These are phyloP conservation scores for Elymus sibiricus DNA, from an alignment of 176 grass and related monocot genomes.

Conservation along the genomic window DNA sequence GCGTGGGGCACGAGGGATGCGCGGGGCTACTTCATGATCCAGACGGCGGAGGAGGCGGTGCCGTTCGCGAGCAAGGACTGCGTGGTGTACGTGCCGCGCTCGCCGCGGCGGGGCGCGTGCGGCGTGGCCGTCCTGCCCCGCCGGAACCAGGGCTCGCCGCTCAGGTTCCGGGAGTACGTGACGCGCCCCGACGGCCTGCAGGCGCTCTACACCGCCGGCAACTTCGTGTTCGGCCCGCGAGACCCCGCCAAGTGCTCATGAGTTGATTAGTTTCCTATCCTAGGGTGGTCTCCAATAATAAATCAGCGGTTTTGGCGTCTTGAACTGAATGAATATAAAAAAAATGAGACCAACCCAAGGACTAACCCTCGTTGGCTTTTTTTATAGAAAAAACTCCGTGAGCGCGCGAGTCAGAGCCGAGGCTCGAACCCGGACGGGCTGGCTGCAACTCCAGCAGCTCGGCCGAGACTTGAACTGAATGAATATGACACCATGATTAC, in stretches of 20 bases:
- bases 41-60: conserved; percentile 36
- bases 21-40: conserved; percentile 50
- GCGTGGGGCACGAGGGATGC: conserved; percentile 22
- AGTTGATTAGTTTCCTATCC: not conserved
- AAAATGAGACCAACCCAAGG: too few species aligned
- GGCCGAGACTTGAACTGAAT: too few species aligned
- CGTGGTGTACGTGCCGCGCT: conserved; percentile 37
- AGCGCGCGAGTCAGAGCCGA: too few species aligned
- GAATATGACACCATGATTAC: not conserved
- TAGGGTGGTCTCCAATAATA: not conserved
- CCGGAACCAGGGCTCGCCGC: conserved; percentile 13
- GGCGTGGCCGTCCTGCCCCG: conserved; percentile 1
- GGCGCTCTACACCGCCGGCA: conserved; percentile 34
- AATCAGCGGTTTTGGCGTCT: not conserved
- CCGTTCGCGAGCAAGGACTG: conserved; percentile 46
- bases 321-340: too few species aligned
- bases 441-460: too few species aligned
- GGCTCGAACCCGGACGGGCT: too few species aligned
- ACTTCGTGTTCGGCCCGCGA: conserved; percentile 47
- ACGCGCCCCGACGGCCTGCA: conserved; percentile 32
- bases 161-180: conserved; percentile 43
- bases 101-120: conserved; percentile 24
- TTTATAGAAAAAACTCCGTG: too few species aligned
- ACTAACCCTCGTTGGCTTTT: too few species aligned
- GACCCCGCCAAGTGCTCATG: conserved; percentile 16